Evolutionary conservation across 257 asterid genomes (phyloP), one percentile per base, ranked within the genome.

Genomic region (Nicotiana tabacum): DNA sequence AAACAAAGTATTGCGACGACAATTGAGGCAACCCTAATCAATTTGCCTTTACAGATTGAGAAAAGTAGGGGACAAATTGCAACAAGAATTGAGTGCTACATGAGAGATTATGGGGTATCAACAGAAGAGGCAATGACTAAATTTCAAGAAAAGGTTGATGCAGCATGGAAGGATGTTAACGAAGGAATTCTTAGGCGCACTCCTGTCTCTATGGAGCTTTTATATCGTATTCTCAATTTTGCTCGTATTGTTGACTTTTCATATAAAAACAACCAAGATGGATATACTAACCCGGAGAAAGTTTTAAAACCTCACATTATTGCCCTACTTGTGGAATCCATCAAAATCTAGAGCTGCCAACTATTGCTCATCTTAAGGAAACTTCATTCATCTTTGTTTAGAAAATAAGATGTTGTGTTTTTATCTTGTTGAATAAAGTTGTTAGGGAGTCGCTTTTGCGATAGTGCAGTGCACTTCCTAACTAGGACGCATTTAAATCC

Each of bases 11-110:
- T 15, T 66, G 21, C 21, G 3, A 66, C 0, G 12, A 17, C 1
- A 13, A 30, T 15, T 30, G 21, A 30, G 6, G 12, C 72, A 12
- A 53, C 1, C 39, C 33, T 32, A 32, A 18, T 4, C 24, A 51
- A 15, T 37, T 15, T 16, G 1, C 10, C 21, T 68, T 67, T 35
- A 0, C 29, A 89, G 93, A 53, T 85, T 43, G 92, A 90, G 90
- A 89, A 92, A 86, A 27, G 78, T 56, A 85, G 88, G 82, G 95
- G 93, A 0, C 93, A 91, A 64, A 82, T 48, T 39, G 82, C 80
- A 6, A 90, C 93, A 4, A 90, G 92, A 10, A 83, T 92, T 11
- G 87, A 92, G 4, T 90, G 91, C 56, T 92, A 89, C 87, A 90
- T 87, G 90, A 81, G 84, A 13, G 86, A 88, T 0, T 60, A 87